phyloP scores from a whole-genome alignment of 441 rosid species.

The Metrosideros polymorpha region DNA sequence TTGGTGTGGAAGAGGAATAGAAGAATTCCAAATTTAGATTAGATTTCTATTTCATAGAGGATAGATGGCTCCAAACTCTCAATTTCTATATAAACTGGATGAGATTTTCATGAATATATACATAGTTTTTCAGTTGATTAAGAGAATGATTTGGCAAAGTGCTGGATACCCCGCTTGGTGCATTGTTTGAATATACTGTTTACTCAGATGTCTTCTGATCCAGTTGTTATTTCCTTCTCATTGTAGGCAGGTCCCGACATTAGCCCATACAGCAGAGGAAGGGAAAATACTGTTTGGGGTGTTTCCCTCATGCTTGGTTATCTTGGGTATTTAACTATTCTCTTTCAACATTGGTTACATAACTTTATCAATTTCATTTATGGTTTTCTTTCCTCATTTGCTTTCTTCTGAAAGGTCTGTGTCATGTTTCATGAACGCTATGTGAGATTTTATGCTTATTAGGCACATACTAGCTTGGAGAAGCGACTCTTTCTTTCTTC shows the following conservation, averaged over 20 bases:
- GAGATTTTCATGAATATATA: background rate
- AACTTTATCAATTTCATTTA: background rate
- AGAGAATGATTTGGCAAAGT: background rate
- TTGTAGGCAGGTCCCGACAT: conserved; percentile 71
- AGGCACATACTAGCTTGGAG: background rate
- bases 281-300: conserved; percentile 97
- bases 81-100: background rate
- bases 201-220: background rate
- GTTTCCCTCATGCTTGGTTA: conserved; percentile 86
- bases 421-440: background rate
- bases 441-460: background rate
- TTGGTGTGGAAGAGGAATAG: background rate
- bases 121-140: background rate
- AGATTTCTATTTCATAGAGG: background rate
- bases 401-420: background rate
- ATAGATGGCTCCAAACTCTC: background rate
- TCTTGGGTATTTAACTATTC: conserved; percentile 60
- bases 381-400: background rate
- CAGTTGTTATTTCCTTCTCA: background rate
- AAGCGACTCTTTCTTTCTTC: background rate
- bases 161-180: background rate
- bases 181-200: background rate
- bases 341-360: background rate
- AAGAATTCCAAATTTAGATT: background rate
- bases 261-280: conserved; percentile 76